Conservation (phyloP, 2,329 filamentous ascomycete species). For the Cordyceps farinosa region DNA sequence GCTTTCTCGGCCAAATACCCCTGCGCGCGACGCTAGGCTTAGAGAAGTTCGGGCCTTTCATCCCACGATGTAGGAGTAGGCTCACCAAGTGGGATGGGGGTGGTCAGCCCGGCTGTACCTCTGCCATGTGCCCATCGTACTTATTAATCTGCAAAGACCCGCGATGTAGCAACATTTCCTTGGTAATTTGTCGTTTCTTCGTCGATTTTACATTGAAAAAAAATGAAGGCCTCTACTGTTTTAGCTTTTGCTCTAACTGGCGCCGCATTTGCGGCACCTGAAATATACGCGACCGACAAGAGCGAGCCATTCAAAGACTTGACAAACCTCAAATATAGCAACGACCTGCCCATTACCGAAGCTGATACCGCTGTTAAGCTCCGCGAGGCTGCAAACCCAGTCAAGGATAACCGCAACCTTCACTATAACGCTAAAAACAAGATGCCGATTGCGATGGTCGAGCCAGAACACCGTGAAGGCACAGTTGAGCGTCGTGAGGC, state of each 20-base stretch:
- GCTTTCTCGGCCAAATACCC: constrained; percentile 11
- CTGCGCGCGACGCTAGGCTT: constrained; percentile 1
- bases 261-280: constrained; percentile 5
- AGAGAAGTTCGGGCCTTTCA: constrained; percentile 5
- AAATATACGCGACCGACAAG: not conserved
- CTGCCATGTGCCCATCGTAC: not conserved
- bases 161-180: not conserved
- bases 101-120: constrained; percentile 1
- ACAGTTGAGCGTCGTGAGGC: not conserved
- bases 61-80: not conserved
- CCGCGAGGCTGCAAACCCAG: not conserved
- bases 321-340: constrained; percentile 1
- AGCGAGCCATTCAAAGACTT: constrained; percentile 3
- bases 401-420: constrained; percentile 1
- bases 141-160: not conserved
- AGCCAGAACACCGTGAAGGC: no score
- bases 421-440: not conserved
- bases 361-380: not conserved
- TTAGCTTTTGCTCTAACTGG: not conserved
- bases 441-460: not conserved
- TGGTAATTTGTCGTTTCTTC: not conserved
- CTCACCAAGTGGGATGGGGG: not conserved
- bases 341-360: not conserved
- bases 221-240: constrained; percentile 3
- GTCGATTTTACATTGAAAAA: not conserved